phyloP scores from a whole-genome alignment of 2,329 filamentous ascomycete genomes.

The Stachybotrys chartarum region DNA sequence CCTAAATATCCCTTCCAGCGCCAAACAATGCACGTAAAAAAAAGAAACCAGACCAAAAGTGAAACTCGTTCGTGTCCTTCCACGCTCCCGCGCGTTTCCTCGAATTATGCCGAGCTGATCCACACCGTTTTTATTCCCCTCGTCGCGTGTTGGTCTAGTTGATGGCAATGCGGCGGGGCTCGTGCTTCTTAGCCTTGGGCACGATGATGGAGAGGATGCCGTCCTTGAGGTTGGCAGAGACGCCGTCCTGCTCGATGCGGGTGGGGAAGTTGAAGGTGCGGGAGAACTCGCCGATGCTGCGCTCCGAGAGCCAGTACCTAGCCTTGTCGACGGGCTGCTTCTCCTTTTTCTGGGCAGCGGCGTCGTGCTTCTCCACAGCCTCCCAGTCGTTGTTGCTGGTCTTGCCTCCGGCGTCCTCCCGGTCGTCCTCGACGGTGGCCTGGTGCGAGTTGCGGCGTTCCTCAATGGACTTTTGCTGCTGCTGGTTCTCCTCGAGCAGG shows the following conservation, averaged over 20 bases:
- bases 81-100: too few relatives aligned
- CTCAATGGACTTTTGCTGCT: slow-evolving; percentile 27
- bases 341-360: slow-evolving; percentile 13
- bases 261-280: slow-evolving; percentile 62
- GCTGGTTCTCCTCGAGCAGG: slow-evolving; percentile 38
- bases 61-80: too few relatives aligned
- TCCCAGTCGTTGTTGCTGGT: slow-evolving; percentile 10
- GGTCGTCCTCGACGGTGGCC: slow-evolving; percentile 60
- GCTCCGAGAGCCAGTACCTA: slow-evolving; percentile 68
- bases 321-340: slow-evolving; percentile 29
- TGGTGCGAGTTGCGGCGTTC: slow-evolving; percentile 38
- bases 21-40: neutral
- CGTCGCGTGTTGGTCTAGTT: slow-evolving; percentile 25
- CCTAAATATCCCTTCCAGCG: neutral
- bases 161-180: slow-evolving; percentile 48
- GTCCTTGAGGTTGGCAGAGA: slow-evolving; percentile 56
- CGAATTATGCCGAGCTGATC: too few relatives aligned
- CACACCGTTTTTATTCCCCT: neutral
- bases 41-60: neutral
- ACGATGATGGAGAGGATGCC: slow-evolving; percentile 58
- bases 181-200: slow-evolving; percentile 58
- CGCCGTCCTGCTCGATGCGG: slow-evolving; percentile 55
- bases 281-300: slow-evolving; percentile 59
- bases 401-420: slow-evolving; percentile 16
- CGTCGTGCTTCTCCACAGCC: slow-evolving; percentile 10